Conservation (phyloP, 208 protist genomes). For the Naegleria fowleri region DNA sequence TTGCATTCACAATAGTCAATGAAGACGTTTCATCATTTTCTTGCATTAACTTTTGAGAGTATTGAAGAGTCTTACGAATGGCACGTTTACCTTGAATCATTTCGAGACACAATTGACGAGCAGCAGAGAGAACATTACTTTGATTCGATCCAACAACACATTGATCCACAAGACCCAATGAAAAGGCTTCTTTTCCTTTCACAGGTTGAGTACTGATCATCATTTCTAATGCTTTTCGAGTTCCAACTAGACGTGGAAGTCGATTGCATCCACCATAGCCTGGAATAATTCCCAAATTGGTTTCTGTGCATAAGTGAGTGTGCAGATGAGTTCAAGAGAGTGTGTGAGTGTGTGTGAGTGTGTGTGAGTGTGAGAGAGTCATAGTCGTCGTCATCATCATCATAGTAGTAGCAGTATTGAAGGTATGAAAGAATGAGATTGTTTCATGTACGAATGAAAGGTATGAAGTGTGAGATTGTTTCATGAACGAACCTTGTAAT, state of each 20-base stretch:
- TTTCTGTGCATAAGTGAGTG: conserved; percentile 31
- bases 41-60: background rate
- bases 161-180: conserved; percentile 52
- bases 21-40: no score
- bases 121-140: background rate
- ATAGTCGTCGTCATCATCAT: no score
- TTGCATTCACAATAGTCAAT: background rate
- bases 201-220: conserved; percentile 35
- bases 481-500: no score
- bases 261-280: conserved; percentile 66
- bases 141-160: background rate
- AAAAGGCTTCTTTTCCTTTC: conserved; percentile 43
- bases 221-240: conserved; percentile 50
- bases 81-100: background rate
- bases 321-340: no score
- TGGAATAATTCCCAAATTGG: conserved; percentile 62
- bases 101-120: background rate
- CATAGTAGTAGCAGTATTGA: no score
- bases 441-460: no score
- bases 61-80: background rate
- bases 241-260: conserved; percentile 59
- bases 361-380: no score
- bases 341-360: no score
- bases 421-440: no score
- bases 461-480: no score